Evolutionary conservation across 148 eudicot species (phyloP).

Genomic region (Diospyros kaki): DNA sequence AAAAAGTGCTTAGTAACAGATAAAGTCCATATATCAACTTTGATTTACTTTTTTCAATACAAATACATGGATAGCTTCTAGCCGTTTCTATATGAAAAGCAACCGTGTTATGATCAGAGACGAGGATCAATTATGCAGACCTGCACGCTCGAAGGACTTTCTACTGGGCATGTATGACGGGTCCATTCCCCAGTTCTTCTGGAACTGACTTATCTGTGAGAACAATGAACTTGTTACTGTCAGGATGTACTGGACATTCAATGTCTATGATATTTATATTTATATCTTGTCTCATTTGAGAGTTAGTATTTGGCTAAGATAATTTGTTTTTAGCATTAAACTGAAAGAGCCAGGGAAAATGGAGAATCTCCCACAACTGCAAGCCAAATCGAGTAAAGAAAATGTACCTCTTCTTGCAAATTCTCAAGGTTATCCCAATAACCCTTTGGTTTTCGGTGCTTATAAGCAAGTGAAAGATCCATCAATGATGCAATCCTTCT

Average conservation of each 20-base stretch:
- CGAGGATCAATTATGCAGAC: slow-evolving; percentile 21
- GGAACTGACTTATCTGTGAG: slow-evolving; percentile 69
- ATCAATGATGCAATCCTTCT: slow-evolving; percentile 71
- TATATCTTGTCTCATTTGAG: not conserved
- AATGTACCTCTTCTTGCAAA: slow-evolving; percentile 78
- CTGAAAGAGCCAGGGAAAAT: not conserved
- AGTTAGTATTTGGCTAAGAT: not conserved
- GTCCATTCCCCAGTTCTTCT: slow-evolving; percentile 98
- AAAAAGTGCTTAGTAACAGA: not conserved
- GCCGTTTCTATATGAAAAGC: no score
- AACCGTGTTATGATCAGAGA: no score
- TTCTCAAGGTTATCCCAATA: slow-evolving; percentile 94
- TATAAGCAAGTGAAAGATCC: slow-evolving; percentile 93
- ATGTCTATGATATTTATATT: not conserved
- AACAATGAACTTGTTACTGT: not conserved
- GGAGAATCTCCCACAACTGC: no score
- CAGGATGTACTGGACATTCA: no score
- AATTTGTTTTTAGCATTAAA: not conserved
- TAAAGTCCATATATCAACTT: no score
- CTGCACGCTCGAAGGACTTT: slow-evolving; percentile 94
- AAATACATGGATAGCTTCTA: no score
- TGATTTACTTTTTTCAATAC: no score
- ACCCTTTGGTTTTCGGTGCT: slow-evolving; percentile 92
- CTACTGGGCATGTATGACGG: slow-evolving; percentile 88
- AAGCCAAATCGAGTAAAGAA: not conserved